A percentile compares a stretch with the other conserved stretches of the same genome.
Evolutionary conservation across 169 alveolate genomes (phyloP).

Genomic region (Eimeria falciformis): DNA sequence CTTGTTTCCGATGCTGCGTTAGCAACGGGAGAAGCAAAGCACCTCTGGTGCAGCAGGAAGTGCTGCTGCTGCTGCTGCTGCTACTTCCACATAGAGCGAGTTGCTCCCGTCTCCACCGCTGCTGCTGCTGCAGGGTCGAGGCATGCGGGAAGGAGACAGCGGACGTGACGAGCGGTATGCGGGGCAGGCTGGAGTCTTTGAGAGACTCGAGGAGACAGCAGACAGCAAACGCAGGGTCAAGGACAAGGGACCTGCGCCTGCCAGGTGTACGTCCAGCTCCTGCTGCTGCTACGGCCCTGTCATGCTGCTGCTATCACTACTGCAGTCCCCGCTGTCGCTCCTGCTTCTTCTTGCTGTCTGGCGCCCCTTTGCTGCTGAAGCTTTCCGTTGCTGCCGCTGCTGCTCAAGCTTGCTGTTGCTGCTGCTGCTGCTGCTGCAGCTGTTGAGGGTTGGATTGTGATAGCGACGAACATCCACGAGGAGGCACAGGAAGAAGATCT

Average conservation of each 20-base stretch:
- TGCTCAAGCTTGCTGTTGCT: background rate
- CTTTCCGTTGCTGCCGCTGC: slow-evolving; percentile 10
- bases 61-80: slow-evolving; percentile 30
- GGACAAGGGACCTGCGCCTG: slow-evolving; percentile 50
- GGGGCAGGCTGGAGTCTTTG: slow-evolving; percentile 69
- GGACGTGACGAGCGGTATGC: slow-evolving; percentile 61
- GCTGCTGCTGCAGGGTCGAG: slow-evolving; percentile 70
- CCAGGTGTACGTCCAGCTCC: slow-evolving; percentile 51
- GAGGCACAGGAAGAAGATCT: slow-evolving; percentile 95
- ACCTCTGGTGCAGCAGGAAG: background rate
- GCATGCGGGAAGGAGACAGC: slow-evolving; percentile 65
- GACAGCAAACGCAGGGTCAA: background rate
- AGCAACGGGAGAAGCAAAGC: too few species aligned
- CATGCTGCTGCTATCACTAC: background rate
- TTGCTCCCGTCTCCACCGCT: slow-evolving; percentile 28
- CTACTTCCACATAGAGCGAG: too few species aligned
- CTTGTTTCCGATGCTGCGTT: too few species aligned
- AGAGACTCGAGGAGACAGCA: slow-evolving; percentile 62
- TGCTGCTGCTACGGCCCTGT: slow-evolving; percentile 27
- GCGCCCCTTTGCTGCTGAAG: slow-evolving; percentile 14
- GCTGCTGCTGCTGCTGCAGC: slow-evolving; percentile 82
- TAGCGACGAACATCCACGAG: slow-evolving; percentile 92
- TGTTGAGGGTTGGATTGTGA: slow-evolving; percentile 93
- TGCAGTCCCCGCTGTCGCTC: background rate
- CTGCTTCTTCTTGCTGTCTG: background rate